Base-by-base conservation (phyloP, 2,329 filamentous ascomycete species). In the Apiospora aurea region DNA sequence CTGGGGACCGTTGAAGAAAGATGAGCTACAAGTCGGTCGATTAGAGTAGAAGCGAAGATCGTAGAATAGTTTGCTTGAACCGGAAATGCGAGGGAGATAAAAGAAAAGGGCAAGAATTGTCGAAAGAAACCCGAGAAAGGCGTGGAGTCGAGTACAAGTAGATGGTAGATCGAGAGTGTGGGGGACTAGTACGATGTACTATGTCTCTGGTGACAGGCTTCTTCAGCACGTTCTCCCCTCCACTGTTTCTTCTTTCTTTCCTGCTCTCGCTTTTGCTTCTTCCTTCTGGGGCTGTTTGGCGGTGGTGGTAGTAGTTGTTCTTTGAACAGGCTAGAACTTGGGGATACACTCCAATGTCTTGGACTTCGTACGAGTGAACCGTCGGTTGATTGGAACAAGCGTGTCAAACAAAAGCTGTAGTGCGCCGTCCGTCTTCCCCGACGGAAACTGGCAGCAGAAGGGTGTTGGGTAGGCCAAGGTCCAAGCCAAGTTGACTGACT, bases 261-360 rank as follows among this genome's bases (percentile, higher is more conserved):
- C 43, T 57, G 41, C 38, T 64, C 71, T 66, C 29, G 47, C 38
- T 44, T 71, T 66, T 38, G 26, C 8, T 53, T 68, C 47, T 47
- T 26, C 41, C 16, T 43, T 71, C 41, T 18, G 16, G 51, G 24
- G 73, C 69, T 61, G 26, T 38, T 16, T 61, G 26, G 11, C 29
- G 51, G 4, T 29, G 26, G 11, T 53, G 24, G 4, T 29, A 24
- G 16, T 21, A 7, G 6, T 26, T 10, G 29, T 61, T 38, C 53
- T 61, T 21, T 61, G 29, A 61, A 10, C 10, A 29, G 24, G 51
- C 74, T 73, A 76, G 75, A 73, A 76, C 73, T 73, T 77, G 70
- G 71, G 71, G 73, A 76, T 68, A 71, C 69, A 73, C 76, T 70
- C n/a, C 69, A 74, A 74, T 77, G 77, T 78, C 76, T 78, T 75